These are phyloP conservation scores for Naganishia randhawae DNA, from an alignment of 768 basidiomycete genomes.

Conservation along the genomic window DNA sequence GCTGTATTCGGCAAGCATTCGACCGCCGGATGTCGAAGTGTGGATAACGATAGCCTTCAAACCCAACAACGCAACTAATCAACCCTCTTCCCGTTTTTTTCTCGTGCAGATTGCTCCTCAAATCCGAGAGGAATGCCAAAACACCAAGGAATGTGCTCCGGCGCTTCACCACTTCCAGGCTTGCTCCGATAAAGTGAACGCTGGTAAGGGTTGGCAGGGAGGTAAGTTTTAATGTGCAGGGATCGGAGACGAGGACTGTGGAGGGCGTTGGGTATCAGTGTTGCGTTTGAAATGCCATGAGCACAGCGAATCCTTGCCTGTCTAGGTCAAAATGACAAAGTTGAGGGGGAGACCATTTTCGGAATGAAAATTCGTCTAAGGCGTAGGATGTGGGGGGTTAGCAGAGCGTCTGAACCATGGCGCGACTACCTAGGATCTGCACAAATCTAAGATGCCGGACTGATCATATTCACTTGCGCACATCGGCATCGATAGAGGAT, in stretches of 20 bases:
- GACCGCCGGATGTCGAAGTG: no score
- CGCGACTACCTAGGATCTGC: no score
- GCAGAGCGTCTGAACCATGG: no score
- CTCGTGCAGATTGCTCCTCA: slow-evolving; percentile 62
- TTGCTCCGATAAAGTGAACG: slow-evolving; percentile 80
- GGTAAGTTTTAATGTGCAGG: slow-evolving; percentile 58
- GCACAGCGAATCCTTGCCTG: no score
- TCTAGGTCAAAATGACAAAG: no score
- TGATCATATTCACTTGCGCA: slow-evolving; percentile 20
- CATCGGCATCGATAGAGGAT: slow-evolving; percentile 36
- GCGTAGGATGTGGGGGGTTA: no score
- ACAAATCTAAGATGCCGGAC: neutral
- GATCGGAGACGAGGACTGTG: neutral
- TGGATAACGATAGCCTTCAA: no score
- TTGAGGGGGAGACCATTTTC: no score
- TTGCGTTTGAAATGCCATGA: neutral
- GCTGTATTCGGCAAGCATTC: no score
- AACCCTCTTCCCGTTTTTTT: neutral
- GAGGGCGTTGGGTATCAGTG: no score
- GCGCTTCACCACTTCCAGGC: slow-evolving; percentile 79
- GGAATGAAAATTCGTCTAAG: no score
- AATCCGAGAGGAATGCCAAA: slow-evolving; percentile 72
- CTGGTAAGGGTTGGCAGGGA: slow-evolving; percentile 76
- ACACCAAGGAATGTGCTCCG: slow-evolving; percentile 63
- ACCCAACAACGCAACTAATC: neutral